Base-by-base conservation (phyloP, 2,329 filamentous ascomycete species). In the Drechslerella stenobrocha region DNA sequence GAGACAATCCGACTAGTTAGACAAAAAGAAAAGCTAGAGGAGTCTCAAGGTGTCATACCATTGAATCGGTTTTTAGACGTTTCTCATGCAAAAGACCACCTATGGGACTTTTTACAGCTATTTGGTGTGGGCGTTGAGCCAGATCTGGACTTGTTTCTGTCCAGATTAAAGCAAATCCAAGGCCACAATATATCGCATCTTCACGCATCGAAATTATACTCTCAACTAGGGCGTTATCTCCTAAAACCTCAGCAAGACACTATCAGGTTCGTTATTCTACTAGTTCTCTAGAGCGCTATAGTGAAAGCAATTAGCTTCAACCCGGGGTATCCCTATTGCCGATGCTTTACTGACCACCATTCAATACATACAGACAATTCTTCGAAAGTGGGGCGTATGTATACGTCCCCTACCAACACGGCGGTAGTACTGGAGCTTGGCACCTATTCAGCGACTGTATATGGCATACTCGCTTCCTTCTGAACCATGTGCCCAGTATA, bases 1-100 rank as follows among this genome's bases (percentile, higher is more conserved):
- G 9, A n/a, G 37, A 18, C 9, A 20, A 42, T 42, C 9, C 4
- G 4, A 18, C 13, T 18, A 4, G 37, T 42, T 5, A 42, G 37
- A 42, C 4, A 20, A 4, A 42, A 42, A 18, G n/a, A 42, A 9
- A 9, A 3, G 9, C 15, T 42, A 18, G 13, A 42, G 15, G 37
- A n/a, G n/a, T 42, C 37, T 18, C 37, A 42, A 4, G 37, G 37
- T 20, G 37, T 42, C 15, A 42, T 42, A 42, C 37, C 37, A 3
- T 20, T 20, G 37, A 18, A 42, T 42, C 37, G 15, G 2, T 42
- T 42, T 18, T 20, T 42, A 18, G 15, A 42, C 9, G 9, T 42
- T 9, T 20, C 37, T 4, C 13, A 42, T 18, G 37, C 15, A 20
- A 9, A 42, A 4, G 15, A 42, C 3, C 2, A 9, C 8, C 7